Evolutionary conservation across 768 basidiomycete genomes (phyloP), one percentile per base, ranked within the genome.

Genomic region (Coprinopsis marcescibilis): DNA sequence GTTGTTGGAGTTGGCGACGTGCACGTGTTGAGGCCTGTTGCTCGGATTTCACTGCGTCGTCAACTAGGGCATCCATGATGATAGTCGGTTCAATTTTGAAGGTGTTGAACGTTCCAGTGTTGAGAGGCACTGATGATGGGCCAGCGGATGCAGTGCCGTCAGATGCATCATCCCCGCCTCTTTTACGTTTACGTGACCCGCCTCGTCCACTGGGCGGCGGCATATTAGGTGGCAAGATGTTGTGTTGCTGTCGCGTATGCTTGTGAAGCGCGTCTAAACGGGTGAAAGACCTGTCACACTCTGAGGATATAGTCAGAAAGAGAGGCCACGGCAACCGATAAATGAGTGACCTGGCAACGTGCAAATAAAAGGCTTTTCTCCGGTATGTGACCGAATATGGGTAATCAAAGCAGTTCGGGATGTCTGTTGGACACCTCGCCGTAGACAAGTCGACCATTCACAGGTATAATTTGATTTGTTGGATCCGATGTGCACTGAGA

Each of bases 201-300:
- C 83, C 86, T 30, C 85, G 76, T 4, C 82, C 81, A 0, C 89
- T 84, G 1, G 79, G 72, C 0, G 88, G 85, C 0, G n/a, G n/a
- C n/a, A n/a, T n/a, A n/a, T n/a, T n/a, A n/a, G n/a, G n/a, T n/a
- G 85, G 82, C 1, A 73, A 73, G 59, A 87, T 81, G 55, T 85
- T 83, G 65, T 92, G 88, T 57, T 93, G 88, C 25, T 88, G 79
- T 20, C 90, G 83, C 79, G 92, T 85, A 63, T 96, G 93, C 60
- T 95, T 95, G 17, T 83, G 83, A 15, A 95, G 79, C 7, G 93
- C 91, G 65, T 96, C 93, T 1, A 91, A 91, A 34, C 93, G 90
- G 7, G 92, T 93, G 65, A 97, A 97, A 0, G 89, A 85, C 57
- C 91, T 93, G 71, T 90, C 89, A 60, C 94, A 97, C 68, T 93